phyloP scores from a whole-genome alignment of 768 basidiomycete species.

The Porphyrellus cyaneotinctus region DNA sequence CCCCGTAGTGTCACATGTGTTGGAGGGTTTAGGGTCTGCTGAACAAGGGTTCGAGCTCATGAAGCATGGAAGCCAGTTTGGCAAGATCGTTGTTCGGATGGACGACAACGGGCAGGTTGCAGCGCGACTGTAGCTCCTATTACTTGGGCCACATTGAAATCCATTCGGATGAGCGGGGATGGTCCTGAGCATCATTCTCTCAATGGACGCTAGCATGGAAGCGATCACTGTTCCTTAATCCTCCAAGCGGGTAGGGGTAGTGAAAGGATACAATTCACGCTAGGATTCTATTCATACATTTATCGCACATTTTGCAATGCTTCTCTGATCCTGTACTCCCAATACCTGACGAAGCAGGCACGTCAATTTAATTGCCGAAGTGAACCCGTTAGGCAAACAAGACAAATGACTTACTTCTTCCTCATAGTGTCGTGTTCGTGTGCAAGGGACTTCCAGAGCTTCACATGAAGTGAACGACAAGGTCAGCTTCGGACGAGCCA shows the following conservation, averaged over 20 bases:
- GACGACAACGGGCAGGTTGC: constrained; percentile 19
- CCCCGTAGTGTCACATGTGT: constrained; percentile 65
- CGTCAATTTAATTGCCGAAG: constrained; percentile 26
- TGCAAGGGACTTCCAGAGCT: constrained; percentile 73
- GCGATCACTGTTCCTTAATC: neutral
- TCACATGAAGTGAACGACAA: constrained; percentile 11
- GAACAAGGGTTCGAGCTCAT: constrained; percentile 71
- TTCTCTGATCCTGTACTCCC: constrained; percentile 68
- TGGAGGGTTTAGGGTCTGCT: constrained; percentile 60
- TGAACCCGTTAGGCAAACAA: constrained; percentile 4
- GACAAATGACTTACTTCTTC: constrained; percentile 55
- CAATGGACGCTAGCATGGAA: neutral
- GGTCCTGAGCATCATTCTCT: neutral
- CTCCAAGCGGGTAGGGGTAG: neutral
- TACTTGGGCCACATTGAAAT: neutral
- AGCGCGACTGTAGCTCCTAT: constrained; percentile 18
- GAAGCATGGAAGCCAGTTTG: constrained; percentile 63
- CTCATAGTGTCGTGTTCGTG: constrained; percentile 69
- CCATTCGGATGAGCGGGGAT: neutral
- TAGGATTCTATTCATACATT: constrained; percentile 10
- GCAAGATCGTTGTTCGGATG: constrained; percentile 67
- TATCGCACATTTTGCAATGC: constrained; percentile 31
- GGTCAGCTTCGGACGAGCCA: constrained; percentile 5
- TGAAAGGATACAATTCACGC: constrained; percentile 7
- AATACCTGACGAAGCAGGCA: constrained; percentile 49